Evolutionary conservation across 169 alveolate genomes (phyloP), one percentile per base, ranked within the genome.

Genomic region (Fabrea salina): DNA sequence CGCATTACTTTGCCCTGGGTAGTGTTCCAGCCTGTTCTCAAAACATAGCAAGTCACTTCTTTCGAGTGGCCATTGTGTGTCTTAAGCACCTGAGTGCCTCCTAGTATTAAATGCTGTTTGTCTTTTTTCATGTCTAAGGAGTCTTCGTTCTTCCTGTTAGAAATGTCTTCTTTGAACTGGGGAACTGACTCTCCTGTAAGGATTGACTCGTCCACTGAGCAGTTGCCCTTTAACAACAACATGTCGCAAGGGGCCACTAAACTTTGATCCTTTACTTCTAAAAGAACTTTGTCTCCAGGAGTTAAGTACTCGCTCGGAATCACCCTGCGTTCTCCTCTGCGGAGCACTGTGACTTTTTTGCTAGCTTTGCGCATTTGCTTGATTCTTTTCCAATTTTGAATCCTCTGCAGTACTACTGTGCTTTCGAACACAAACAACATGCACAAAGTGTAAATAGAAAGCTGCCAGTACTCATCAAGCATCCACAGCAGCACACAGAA

Each of bases 1-100:
- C 98, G 84, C 66, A 98, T 96, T 71, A 98, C 82, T 82, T 98
- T 96, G 11, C 99, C 99, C 89, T 97, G 98, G 30, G 87, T 82
- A 5, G 94, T 85, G 57, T 85, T 83, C 49, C 86, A 89, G 49
- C 94, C 92, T 6, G 96, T 93, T 75, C 94, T 89, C 4, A 92
- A 79, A 3, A 94, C 97, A 64, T 82, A 77, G 37, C 97, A 85
- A 13, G 81, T 76, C 27, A 76, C 53, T 4, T 92, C 93, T 41
- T 75, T 56, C 44, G 16, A 0, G 47, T 58, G 39, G 64, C 8
- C n/a, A n/a, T 5, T 44, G 82, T 32, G n/a, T 25, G 11, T 25
- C 3, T 22, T 75, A 19, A 75, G 13, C 11, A 57, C 41, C 6
- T 35, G 47, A 30, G 50, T 22, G 91, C 92, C 58, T 88, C 61